These are phyloP conservation scores for Lodderomyces pseudojiufengensis DNA, from an alignment of 1,139 yeast species.

Conservation along the genomic window DNA sequence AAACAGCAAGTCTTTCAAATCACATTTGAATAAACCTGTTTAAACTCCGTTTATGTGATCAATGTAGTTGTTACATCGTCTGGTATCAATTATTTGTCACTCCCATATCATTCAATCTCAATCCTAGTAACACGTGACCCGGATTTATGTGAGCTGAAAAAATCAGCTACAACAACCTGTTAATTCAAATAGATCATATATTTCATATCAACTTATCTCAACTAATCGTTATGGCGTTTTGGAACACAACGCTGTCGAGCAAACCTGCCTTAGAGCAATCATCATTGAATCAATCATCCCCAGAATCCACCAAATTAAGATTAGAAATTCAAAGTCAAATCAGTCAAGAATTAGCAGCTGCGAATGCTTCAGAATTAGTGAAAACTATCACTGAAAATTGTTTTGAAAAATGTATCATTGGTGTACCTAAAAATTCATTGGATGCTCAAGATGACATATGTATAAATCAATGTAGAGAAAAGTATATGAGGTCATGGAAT, in stretches of 20 bases:
- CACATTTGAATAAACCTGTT: too few species aligned
- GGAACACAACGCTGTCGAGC: constrained; percentile 8
- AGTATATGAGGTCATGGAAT: constrained; percentile 92
- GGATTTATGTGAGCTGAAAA: too few species aligned
- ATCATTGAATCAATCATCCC: constrained; percentile 17
- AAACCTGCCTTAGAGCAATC: constrained; percentile 18
- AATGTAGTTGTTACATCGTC: too few species aligned
- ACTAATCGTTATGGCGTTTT: constrained; percentile 15
- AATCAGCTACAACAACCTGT: too few species aligned
- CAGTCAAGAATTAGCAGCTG: constrained; percentile 79
- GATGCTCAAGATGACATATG: constrained; percentile 43
- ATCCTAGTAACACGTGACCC: too few species aligned
- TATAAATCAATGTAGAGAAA: constrained; percentile 73
- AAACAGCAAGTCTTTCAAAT: too few species aligned
- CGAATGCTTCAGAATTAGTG: constrained; percentile 84
- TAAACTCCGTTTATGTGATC: too few species aligned
- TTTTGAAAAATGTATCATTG: constrained; percentile 66
- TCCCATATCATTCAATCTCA: too few species aligned
- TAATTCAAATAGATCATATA: too few species aligned
- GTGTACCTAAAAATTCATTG: constrained; percentile 43
- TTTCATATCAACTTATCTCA: too few species aligned
- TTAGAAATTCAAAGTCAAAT: constrained; percentile 68
- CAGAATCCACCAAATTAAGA: constrained; percentile 34
- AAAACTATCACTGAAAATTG: constrained; percentile 87
- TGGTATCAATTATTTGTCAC: too few species aligned